phyloP scores from a whole-genome alignment of 352 stramenopile genomes.

The Phytophthora sp. region DNA sequence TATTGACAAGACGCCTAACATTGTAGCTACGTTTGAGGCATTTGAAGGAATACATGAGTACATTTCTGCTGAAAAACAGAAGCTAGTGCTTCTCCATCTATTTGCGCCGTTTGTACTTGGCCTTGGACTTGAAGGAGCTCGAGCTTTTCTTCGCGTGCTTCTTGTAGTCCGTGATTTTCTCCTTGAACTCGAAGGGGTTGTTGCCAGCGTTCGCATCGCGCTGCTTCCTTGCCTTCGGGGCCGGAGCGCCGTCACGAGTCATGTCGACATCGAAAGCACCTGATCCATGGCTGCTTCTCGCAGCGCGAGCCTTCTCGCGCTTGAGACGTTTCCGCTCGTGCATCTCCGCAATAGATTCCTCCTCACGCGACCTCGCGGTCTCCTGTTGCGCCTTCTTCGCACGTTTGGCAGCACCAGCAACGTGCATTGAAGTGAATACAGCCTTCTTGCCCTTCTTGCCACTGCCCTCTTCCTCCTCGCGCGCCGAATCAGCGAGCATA shows the following conservation, averaged over 20 bases:
- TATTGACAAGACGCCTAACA: background rate
- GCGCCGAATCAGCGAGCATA: conserved; percentile 68
- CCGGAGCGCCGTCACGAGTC: conserved; percentile 38
- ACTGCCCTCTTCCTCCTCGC: conserved; percentile 42
- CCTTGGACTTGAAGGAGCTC: conserved; percentile 92
- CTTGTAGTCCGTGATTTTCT: conserved; percentile 92
- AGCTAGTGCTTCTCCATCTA: conserved; percentile 38
- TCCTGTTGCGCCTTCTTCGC: conserved; percentile 79
- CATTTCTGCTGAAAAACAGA: conserved; percentile 24
- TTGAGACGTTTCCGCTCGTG: conserved; percentile 82
- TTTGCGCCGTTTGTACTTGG: conserved; percentile 87
- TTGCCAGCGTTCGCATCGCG: conserved; percentile 50
- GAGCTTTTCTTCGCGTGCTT: conserved; percentile 89
- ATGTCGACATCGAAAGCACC: conserved; percentile 83
- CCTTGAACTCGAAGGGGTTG: conserved; percentile 87
- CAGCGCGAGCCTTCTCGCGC: conserved; percentile 68
- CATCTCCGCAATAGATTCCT: conserved; percentile 84
- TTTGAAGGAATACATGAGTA: conserved; percentile 31
- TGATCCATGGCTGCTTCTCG: conserved; percentile 58
- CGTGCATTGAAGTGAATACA: conserved; percentile 83
- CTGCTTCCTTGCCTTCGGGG: conserved; percentile 43
- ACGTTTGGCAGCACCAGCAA: conserved; percentile 78
- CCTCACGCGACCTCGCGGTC: conserved; percentile 57
- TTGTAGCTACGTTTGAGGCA: background rate
- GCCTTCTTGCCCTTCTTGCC: conserved; percentile 52